Percentiles rank a stretch among this genome's conserved stretches.
Evolutionary conservation across 2,329 filamentous ascomycete genomes (phyloP).

Genomic region (Paecilomyces fulvus): DNA sequence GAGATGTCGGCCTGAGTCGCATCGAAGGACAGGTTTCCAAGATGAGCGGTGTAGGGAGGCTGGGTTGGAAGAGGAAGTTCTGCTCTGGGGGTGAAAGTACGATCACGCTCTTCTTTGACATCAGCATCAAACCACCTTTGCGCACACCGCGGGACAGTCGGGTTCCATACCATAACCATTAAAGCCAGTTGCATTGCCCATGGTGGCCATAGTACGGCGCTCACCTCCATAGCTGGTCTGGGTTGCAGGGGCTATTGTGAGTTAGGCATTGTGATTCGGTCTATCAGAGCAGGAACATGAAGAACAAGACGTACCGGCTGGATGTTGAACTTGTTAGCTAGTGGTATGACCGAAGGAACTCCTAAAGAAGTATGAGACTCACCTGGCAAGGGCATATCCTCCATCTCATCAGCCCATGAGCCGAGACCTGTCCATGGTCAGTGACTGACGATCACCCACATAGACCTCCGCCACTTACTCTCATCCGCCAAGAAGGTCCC

Average conservation of each 20-base stretch:
- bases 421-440: slow-evolving; percentile 53
- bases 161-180: slow-evolving; percentile 24
- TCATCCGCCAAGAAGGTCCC: slow-evolving; percentile 90
- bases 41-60: slow-evolving; percentile 89
- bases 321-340: slow-evolving; percentile 6
- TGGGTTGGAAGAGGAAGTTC: slow-evolving; percentile 78
- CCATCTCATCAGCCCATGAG: slow-evolving; percentile 99
- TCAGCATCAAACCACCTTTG: slow-evolving; percentile 2
- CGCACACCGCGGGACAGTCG: slow-evolving; percentile 6
- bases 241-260: slow-evolving; percentile 28
- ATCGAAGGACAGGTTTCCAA: slow-evolving; percentile 95
- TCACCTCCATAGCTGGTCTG: slow-evolving; percentile 42
- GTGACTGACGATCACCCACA: slow-evolving; percentile 13
- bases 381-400: slow-evolving; percentile 71
- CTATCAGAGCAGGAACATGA: slow-evolving; percentile 1
- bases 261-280: slow-evolving; percentile 11
- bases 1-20: slow-evolving; percentile 73
- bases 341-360: slow-evolving; percentile 6
- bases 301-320: slow-evolving; percentile 21
- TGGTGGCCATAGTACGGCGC: slow-evolving; percentile 39
- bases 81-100: slow-evolving; percentile 46
- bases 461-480: slow-evolving; percentile 51
- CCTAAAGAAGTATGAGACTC: slow-evolving; percentile 32
- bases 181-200: slow-evolving; percentile 26
- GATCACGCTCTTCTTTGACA: slow-evolving; percentile 24